These are phyloP conservation scores for Martensiomyces pterosporus DNA, from an alignment of 192 early-diverging fungal species.

Conservation along the genomic window DNA sequence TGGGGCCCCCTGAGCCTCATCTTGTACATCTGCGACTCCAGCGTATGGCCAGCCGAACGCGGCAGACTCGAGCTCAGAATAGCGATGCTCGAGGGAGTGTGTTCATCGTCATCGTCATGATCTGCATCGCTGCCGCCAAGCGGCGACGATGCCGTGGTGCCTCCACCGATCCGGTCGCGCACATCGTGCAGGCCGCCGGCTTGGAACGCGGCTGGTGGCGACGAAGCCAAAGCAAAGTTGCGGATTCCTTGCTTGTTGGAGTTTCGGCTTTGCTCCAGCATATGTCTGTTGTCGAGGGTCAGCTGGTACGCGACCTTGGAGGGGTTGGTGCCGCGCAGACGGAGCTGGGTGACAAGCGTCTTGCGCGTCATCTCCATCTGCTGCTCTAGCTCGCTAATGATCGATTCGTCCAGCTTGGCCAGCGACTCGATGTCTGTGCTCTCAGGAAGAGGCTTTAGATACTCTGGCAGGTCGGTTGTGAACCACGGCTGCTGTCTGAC, in stretches of 20 bases:
- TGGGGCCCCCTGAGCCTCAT: slow-evolving; percentile 43
- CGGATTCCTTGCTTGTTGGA: slow-evolving; percentile 50
- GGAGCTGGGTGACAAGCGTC: slow-evolving; percentile 70
- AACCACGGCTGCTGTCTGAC: slow-evolving; percentile 93
- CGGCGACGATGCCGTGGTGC: background rate
- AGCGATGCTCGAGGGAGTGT: slow-evolving; percentile 32
- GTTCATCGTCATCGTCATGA: slow-evolving; percentile 16
- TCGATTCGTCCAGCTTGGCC: slow-evolving; percentile 70
- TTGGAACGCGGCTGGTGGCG: slow-evolving; percentile 42
- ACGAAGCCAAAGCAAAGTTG: slow-evolving; percentile 50
- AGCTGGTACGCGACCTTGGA: slow-evolving; percentile 97
- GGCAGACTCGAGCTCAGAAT: slow-evolving; percentile 49
- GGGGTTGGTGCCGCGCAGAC: slow-evolving; percentile 84
- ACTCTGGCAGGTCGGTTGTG: slow-evolving; percentile 84
- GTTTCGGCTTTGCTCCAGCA: slow-evolving; percentile 51
- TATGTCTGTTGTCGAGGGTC: slow-evolving; percentile 74
- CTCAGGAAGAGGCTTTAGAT: slow-evolving; percentile 78
- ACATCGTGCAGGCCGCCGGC: slow-evolving; percentile 9
- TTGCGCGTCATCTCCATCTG: slow-evolving; percentile 50
- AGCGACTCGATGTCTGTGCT: slow-evolving; percentile 60
- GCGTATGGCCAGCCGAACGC: slow-evolving; percentile 30
- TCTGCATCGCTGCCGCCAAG: slow-evolving; percentile 9
- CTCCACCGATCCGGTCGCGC: slow-evolving; percentile 1
- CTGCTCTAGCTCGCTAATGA: slow-evolving; percentile 69
- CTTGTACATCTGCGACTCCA: slow-evolving; percentile 47